Evolutionary conservation across 305 asterid genomes (phyloP), one percentile per base, ranked within the genome.

Genomic region (Coffea humblotiana): DNA sequence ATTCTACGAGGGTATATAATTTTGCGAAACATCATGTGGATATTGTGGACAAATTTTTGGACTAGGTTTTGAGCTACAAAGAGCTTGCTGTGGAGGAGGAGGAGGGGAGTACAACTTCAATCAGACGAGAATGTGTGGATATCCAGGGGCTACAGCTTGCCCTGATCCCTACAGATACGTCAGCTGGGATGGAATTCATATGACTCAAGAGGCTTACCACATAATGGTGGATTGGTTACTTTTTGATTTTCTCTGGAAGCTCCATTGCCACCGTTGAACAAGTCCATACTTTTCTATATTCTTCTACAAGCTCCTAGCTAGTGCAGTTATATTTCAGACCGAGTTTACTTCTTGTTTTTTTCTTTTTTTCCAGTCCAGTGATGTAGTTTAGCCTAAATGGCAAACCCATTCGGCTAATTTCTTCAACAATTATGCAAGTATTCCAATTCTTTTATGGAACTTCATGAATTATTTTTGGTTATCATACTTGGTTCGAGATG

Each of bases 51-150:
- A 35, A 14, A 3, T 32, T 32, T 13, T 67, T 8, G 15, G 77
- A 29, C 25, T 45, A 82, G 89, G 88, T 32, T 83, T 79, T n/a
- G 81, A 75, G 16, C 14, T 32, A 29, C 71, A 8, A 35, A 83
- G 71, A 76, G 77, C 81, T 48, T 83, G 83, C 61, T 83, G 83
- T 75, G 83, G 83, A 19, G 43, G 6, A 11, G 43, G 6, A 11
- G 86, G 85, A 70, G 84, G 84, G 13, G 40, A 37, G 8, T 86
- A 84, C 51, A 80, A 79, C 18, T 83, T 48, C 25, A 43, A 70
- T 67, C 4, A n/a, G 37, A 52, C 9, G 0, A 60, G 16, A 74
- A 21, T 14, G 23, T 56, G 63, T 56, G 63, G 63, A 56, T 16
- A 6, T 56, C 3, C 63, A 56, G 16, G 16, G 16, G 58, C 13